Evolutionary conservation across 1,284 basidiomycete species (phyloP), one percentile per base, ranked within the genome.

Genomic region (Neonothopanus nambi): DNA sequence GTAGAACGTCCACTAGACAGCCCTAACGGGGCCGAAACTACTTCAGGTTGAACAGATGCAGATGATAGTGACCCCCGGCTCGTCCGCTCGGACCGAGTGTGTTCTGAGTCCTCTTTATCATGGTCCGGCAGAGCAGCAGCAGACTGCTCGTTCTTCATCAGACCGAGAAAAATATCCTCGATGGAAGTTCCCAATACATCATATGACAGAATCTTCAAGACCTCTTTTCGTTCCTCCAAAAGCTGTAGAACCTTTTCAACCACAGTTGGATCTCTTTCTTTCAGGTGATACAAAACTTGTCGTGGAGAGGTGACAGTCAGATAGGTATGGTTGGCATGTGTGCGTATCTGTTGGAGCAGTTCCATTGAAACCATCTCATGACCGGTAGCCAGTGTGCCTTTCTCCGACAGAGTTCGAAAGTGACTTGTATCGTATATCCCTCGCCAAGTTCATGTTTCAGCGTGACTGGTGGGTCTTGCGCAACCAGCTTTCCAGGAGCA

Each of bases 131-230:
- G 13, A 20, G 12, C 39, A 17, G 45, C 40, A 24, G 45, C 47
- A 30, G 21, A 17, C 12, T 41, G 33, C 26, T 59, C 52, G 12
- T 56, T 51, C 36, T 56, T 70, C 84, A 89, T 90, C 26, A 93
- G 70, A 42, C 80, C 76, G 7, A 93, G 73, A 71, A 93, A 93
- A 38, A 93, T 87, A 53, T 90, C 87, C 63, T 92, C 90, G 47
- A 93, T 86, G 5, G 87, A 84, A 1, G 89, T 85, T 2, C 85
- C 84, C 18, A 85, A 70, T 7, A 91, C 75, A 47, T 91, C 85
- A 62, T 88, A 90, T 0, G 77, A 78, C 0, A 62, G 59, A 17
- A 89, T 71, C 5, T 64, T 58, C 23, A 75, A 70, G 1, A 60
- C 51, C 2, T 46, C 59, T 54, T 70, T 73, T 20, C 79, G 70